These are phyloP conservation scores for Hirsutella rhossiliensis DNA, from an alignment of 2,329 filamentous ascomycete genomes.

Conservation along the genomic window DNA sequence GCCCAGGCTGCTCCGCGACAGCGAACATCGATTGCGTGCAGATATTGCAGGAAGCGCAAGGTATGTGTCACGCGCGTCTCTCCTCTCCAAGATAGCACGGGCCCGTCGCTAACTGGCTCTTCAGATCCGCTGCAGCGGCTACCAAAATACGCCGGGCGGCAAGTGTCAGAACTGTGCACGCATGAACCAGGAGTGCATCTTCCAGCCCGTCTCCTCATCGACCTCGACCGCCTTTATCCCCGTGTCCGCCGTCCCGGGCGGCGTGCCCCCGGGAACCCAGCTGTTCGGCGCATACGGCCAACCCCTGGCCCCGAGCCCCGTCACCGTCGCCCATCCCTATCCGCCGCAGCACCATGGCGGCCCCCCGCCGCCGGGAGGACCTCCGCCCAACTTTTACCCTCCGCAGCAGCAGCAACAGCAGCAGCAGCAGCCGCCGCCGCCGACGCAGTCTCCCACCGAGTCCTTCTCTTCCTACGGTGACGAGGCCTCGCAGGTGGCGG, in stretches of 20 bases:
- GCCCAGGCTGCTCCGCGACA: slow-evolving; percentile 43
- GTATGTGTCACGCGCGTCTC: slow-evolving; percentile 18
- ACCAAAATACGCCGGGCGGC: slow-evolving; percentile 44
- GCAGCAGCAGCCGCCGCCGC: slow-evolving; percentile 10
- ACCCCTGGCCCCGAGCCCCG: slow-evolving; percentile 28
- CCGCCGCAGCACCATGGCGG: slow-evolving; percentile 6
- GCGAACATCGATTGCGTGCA: slow-evolving; percentile 47
- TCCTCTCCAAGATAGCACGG: too few species aligned
- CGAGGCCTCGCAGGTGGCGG: slow-evolving; percentile 17
- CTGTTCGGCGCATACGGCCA: slow-evolving; percentile 47
- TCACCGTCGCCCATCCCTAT: slow-evolving; percentile 13
- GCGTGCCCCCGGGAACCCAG: slow-evolving; percentile 42
- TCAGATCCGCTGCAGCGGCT: slow-evolving; percentile 50
- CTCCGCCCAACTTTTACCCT: slow-evolving; percentile 25
- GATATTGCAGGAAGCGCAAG: slow-evolving; percentile 50
- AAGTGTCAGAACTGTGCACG: slow-evolving; percentile 50
- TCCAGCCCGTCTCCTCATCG: slow-evolving; percentile 45
- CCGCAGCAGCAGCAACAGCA: neutral
- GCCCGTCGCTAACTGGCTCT: slow-evolving; percentile 2
- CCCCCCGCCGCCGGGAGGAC: slow-evolving; percentile 17
- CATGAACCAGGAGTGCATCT: slow-evolving; percentile 50
- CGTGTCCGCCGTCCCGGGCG: slow-evolving; percentile 45
- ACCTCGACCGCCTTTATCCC: slow-evolving; percentile 47
- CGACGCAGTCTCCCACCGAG: slow-evolving; percentile 31
- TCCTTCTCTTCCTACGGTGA: slow-evolving; percentile 27